Evolutionary conservation across 805 yeast species (phyloP).

Genomic region (Lipomyces kockii): DNA sequence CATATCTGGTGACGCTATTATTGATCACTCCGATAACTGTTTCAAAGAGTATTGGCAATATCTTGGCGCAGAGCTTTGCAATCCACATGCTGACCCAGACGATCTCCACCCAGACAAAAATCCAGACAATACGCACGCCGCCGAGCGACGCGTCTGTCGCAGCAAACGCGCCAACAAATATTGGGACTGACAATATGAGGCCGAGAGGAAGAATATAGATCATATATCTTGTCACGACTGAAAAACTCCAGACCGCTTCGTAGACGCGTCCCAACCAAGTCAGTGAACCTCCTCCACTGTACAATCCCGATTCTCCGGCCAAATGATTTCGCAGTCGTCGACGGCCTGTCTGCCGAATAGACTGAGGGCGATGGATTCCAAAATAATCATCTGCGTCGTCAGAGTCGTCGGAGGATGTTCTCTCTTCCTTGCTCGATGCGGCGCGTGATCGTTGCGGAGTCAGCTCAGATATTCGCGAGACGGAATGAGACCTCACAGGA

Average conservation of each 20-base stretch:
- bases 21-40: constrained; percentile 43
- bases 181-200: constrained; percentile 46
- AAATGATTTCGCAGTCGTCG: background rate
- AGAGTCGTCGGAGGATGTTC: background rate
- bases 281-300: background rate
- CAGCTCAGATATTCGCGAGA: background rate
- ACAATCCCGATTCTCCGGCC: background rate
- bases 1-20: constrained; percentile 43
- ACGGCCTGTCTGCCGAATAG: background rate
- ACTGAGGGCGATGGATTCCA: background rate
- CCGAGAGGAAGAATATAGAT: constrained; percentile 49
- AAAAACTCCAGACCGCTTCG: constrained; percentile 7
- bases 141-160: constrained; percentile 44
- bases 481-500: background rate
- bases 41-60: constrained; percentile 43
- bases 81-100: constrained; percentile 48
- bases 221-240: constrained; percentile 44
- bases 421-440: background rate
- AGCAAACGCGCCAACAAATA: constrained; percentile 48
- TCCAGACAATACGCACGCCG: constrained; percentile 46
- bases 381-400: background rate
- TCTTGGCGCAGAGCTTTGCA: constrained; percentile 45
- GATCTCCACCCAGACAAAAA: constrained; percentile 50
- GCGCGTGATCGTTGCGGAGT: background rate
- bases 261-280: constrained; percentile 16